Conservation (phyloP, 78 protist species). For the Carpediemonas membranifera region DNA sequence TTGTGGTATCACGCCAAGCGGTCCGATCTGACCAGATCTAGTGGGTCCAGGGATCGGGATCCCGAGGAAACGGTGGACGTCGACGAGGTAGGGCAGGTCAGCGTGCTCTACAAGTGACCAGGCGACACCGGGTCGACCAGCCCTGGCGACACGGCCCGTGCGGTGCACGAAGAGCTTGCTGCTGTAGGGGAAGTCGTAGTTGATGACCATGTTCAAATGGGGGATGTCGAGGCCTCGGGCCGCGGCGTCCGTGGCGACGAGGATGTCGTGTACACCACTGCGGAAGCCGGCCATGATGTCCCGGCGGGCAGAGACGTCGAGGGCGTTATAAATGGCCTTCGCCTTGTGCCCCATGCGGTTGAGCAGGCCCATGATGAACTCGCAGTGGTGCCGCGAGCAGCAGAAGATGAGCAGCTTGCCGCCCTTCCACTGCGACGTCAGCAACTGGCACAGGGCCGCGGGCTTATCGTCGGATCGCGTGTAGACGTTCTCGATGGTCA, state of each 20-base stretch:
- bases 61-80: no score
- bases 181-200: slow-evolving; percentile 87
- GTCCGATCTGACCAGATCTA: no score
- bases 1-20: no score
- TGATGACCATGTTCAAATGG: slow-evolving; percentile 86
- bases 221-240: slow-evolving; percentile 80
- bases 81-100: slow-evolving; percentile 19
- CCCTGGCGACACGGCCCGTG: slow-evolving; percentile 96
- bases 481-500: slow-evolving; percentile 76
- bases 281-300: slow-evolving; percentile 95
- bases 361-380: slow-evolving; percentile 79
- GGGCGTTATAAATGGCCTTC: slow-evolving; percentile 76
- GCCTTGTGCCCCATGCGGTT: slow-evolving; percentile 62
- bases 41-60: no score
- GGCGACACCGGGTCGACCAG: slow-evolving; percentile 66
- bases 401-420: slow-evolving; percentile 96
- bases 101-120: not conserved
- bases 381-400: slow-evolving; percentile 83
- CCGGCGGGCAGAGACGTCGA: slow-evolving; percentile 75
- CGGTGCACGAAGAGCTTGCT: slow-evolving; percentile 96
- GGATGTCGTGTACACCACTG: slow-evolving; percentile 70
- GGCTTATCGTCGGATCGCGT: slow-evolving; percentile 91
- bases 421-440: slow-evolving; percentile 76
- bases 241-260: slow-evolving; percentile 18
- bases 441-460: slow-evolving; percentile 87